Percentiles rank a stretch among this genome's conserved stretches.
Conservation (phyloP, 176 grass and related monocot genomes). For the Oryza punctata region DNA sequence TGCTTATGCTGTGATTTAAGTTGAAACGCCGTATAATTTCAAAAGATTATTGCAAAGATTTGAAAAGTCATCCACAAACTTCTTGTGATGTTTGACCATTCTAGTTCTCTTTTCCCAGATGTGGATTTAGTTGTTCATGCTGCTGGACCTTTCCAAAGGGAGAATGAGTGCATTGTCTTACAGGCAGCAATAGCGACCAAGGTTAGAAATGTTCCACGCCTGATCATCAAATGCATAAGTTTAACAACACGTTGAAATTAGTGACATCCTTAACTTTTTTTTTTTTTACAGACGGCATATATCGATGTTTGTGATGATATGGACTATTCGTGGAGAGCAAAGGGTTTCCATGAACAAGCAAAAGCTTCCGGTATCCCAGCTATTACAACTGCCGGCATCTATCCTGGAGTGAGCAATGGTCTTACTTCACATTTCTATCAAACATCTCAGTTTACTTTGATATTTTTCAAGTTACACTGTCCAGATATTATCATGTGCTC, state of each 20-base stretch:
- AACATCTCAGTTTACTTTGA: not conserved
- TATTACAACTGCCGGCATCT: constrained; percentile 93
- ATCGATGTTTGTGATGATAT: constrained; percentile 89
- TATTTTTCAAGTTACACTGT: not conserved
- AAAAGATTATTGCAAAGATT: no score
- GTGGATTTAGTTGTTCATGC: constrained; percentile 87
- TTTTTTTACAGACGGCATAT: constrained; percentile 70
- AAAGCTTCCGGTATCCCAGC: constrained; percentile 77
- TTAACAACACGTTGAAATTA: not conserved
- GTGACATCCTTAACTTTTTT: not conserved
- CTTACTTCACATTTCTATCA: not conserved
- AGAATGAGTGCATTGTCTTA: constrained; percentile 67
- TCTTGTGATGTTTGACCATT: not conserved
- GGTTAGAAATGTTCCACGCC: constrained; percentile 46
- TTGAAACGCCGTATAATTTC: not conserved
- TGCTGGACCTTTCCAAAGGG: constrained; percentile 84
- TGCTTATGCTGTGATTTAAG: not conserved
- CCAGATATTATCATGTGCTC: not conserved
- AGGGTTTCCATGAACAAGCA: constrained; percentile 80
- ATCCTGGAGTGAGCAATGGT: constrained; percentile 98
- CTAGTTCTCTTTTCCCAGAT: constrained; percentile 24
- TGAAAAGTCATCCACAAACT: no score
- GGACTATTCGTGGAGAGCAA: constrained; percentile 74
- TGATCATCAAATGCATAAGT: not conserved
- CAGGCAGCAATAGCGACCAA: constrained; percentile 85